Conservation (phyloP, 2,329 filamentous ascomycete genomes). For the Aspergillus piperis region DNA sequence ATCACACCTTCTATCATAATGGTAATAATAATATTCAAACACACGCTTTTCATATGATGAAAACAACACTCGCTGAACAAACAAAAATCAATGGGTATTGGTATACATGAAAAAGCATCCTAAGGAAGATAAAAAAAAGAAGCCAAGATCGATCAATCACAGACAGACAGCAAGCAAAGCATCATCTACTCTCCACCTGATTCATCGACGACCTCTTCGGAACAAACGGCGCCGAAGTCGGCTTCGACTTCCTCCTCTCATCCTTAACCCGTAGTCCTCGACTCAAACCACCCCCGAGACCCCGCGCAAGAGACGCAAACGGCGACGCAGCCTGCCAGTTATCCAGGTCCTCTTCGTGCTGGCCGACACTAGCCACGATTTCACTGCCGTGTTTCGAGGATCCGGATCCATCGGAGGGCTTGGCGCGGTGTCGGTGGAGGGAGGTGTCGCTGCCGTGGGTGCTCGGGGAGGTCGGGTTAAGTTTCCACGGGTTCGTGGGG, state of each 20-base stretch:
- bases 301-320: slow-evolving; percentile 44
- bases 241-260: slow-evolving; percentile 31
- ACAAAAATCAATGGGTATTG: neutral
- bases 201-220: slow-evolving; percentile 28
- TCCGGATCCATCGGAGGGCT: slow-evolving; percentile 16
- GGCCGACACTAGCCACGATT: slow-evolving; percentile 23
- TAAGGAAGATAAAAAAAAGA: neutral
- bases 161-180: neutral
- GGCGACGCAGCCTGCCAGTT: slow-evolving; percentile 37
- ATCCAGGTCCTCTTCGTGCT: slow-evolving; percentile 38
- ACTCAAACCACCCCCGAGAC: slow-evolving; percentile 46
- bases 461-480: slow-evolving; percentile 19
- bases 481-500: slow-evolving; percentile 32
- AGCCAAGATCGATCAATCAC: neutral
- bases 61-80: neutral
- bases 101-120: neutral
- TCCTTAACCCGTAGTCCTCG: slow-evolving; percentile 39
- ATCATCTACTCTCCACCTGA: slow-evolving; percentile 24
- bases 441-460: slow-evolving; percentile 22
- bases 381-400: slow-evolving; percentile 17
- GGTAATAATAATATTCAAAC: too few relatives aligned
- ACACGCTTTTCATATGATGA: neutral
- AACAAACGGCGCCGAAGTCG: slow-evolving; percentile 18
- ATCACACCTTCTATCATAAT: too few relatives aligned
- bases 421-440: slow-evolving; percentile 20